Evolutionary conservation across 164 flowering plant genomes (phyloP).

Genomic region (Stephania yunnanensis): DNA sequence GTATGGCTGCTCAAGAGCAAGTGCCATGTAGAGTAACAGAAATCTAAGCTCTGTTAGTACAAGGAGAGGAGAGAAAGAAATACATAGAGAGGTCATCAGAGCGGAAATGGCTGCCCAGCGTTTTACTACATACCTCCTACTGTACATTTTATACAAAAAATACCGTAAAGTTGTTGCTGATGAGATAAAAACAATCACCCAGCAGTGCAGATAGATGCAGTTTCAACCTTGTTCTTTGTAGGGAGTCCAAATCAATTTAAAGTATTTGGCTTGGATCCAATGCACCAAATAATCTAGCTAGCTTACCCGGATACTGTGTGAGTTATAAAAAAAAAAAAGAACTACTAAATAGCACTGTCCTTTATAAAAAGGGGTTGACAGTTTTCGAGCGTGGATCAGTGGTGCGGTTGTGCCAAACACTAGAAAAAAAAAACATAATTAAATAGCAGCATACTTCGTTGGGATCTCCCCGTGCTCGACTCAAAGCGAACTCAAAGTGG

Average conservation of each 20-base stretch:
- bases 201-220: neutral
- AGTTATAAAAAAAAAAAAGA: no score
- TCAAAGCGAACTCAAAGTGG: no score
- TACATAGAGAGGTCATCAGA: neutral
- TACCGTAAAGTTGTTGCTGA: no score
- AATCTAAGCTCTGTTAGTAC: neutral
- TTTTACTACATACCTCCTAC: neutral
- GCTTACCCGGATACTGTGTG: no score
- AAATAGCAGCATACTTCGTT: no score
- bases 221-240: conserved; percentile 81
- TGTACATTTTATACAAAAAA: conserved; percentile 4
- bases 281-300: no score
- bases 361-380: no score
- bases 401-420: no score
- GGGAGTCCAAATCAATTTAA: conserved; percentile 90
- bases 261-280: neutral
- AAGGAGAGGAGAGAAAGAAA: neutral
- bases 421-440: no score
- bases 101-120: neutral
- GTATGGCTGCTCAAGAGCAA: neutral
- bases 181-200: neutral
- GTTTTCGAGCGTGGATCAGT: no score
- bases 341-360: no score
- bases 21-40: neutral
- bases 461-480: no score